These are phyloP conservation scores for Aspergillus fischeri DNA, from an alignment of 2,329 filamentous ascomycete species.

Conservation along the genomic window DNA sequence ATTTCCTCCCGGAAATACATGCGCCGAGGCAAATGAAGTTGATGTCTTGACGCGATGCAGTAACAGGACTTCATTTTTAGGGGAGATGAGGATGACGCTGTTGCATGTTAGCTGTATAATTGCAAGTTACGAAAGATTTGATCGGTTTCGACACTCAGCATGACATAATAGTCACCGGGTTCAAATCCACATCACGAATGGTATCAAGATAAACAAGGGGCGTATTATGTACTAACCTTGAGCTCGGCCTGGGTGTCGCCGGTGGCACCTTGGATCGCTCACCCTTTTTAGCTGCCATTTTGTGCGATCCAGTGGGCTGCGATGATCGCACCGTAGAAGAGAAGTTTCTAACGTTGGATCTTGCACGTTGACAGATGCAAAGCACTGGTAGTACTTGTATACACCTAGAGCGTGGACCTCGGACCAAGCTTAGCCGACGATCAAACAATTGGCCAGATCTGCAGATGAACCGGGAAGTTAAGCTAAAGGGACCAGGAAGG, in stretches of 20 bases:
- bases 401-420: conserved; percentile 5
- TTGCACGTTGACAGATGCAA: not conserved
- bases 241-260: conserved; percentile 58
- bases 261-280: conserved; percentile 34
- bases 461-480: conserved; percentile 7
- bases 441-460: not conserved
- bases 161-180: too few relatives aligned
- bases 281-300: conserved; percentile 21
- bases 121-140: not conserved
- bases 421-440: conserved; percentile 6
- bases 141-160: too few relatives aligned
- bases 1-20: conserved; percentile 91
- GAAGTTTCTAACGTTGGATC: conserved; percentile 7
- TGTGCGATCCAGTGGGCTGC: conserved; percentile 1
- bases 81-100: conserved; percentile 80
- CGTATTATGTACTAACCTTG: conserved; percentile 45
- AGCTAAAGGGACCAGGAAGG: conserved; percentile 5
- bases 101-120: conserved; percentile 9
- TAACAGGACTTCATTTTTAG: conserved; percentile 79
- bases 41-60: conserved; percentile 81
- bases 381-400: not conserved
- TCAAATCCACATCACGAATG: not conserved
- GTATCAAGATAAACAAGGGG: not conserved
- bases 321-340: conserved; percentile 8
- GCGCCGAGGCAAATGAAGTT: conserved; percentile 79